A percentile compares a stretch with the other conserved stretches of the same genome.
These are phyloP conservation scores for Collybia nuda DNA, from an alignment of 768 basidiomycete species.

Conservation along the genomic window DNA sequence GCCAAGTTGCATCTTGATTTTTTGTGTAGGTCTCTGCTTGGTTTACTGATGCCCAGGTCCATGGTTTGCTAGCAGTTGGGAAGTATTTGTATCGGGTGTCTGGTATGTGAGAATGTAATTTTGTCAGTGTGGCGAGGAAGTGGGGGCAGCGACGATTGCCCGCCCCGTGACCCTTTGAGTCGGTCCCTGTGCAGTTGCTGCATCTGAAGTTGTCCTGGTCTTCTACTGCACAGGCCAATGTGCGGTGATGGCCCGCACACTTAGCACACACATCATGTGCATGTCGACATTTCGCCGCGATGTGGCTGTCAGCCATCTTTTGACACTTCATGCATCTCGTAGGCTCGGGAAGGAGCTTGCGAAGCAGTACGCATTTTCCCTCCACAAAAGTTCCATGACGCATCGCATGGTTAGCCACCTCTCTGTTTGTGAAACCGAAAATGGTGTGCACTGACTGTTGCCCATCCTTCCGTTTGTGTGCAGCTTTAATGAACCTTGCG, in stretches of 20 bases:
- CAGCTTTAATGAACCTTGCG: conserved; percentile 26
- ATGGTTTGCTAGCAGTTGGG: conserved; percentile 4
- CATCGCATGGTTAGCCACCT: conserved; percentile 23
- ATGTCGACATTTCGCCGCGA: conserved; percentile 10
- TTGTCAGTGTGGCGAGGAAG: conserved; percentile 10
- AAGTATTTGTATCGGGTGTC: conserved; percentile 17
- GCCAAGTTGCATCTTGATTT: neutral
- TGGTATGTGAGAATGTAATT: conserved; percentile 6
- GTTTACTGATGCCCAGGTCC: conserved; percentile 6
- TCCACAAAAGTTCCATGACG: conserved; percentile 15
- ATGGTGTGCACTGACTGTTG: conserved; percentile 24
- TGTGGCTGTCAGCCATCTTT: conserved; percentile 5
- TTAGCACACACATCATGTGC: conserved; percentile 10
- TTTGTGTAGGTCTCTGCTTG: neutral
- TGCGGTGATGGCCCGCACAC: conserved; percentile 18
- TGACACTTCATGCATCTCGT: conserved; percentile 26
- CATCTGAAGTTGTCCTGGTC: conserved; percentile 13
- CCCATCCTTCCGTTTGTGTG: neutral
- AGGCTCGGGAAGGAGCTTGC: conserved; percentile 19
- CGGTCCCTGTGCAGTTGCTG: conserved; percentile 19
- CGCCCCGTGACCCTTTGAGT: conserved; percentile 20
- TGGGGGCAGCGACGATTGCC: conserved; percentile 20
- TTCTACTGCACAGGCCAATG: conserved; percentile 9
- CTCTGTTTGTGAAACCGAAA: conserved; percentile 12
- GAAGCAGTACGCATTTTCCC: conserved; percentile 7